phyloP scores from a whole-genome alignment of 2,329 filamentous ascomycete species.

The Aspergillus sergii region DNA sequence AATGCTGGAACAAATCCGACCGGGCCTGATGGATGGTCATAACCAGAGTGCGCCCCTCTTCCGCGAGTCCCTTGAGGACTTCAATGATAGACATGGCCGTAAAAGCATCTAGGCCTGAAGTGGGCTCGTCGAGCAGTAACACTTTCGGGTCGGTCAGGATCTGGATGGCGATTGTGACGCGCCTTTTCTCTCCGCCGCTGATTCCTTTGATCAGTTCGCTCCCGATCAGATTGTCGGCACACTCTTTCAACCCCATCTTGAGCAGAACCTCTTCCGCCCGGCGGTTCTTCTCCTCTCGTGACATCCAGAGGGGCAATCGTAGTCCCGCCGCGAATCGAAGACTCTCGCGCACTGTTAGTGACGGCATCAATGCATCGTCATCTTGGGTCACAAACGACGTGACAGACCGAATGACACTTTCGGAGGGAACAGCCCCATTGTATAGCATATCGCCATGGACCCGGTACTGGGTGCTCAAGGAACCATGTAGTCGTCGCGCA shows the following conservation, averaged over 20 bases:
- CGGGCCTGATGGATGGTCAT: slow-evolving; percentile 79
- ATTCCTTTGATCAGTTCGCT: slow-evolving; percentile 75
- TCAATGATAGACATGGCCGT: slow-evolving; percentile 77
- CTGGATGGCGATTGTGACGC: slow-evolving; percentile 77
- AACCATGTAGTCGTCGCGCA: slow-evolving; percentile 67
- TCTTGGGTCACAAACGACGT: slow-evolving; percentile 79
- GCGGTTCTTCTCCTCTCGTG: slow-evolving; percentile 64
- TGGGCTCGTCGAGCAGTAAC: slow-evolving; percentile 74
- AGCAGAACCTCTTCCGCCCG: slow-evolving; percentile 71
- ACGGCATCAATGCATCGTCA: slow-evolving; percentile 73
- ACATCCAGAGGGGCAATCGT: slow-evolving; percentile 71
- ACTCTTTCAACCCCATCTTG: slow-evolving; percentile 78
- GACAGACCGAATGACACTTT: slow-evolving; percentile 69
- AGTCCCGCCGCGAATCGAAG: slow-evolving; percentile 71
- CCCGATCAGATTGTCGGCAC: slow-evolving; percentile 73
- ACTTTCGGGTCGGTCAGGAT: slow-evolving; percentile 75
- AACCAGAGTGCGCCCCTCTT: slow-evolving; percentile 72
- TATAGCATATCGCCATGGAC: slow-evolving; percentile 67
- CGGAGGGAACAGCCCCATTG: slow-evolving; percentile 69
- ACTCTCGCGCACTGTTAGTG: slow-evolving; percentile 75
- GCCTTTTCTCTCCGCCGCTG: slow-evolving; percentile 75
- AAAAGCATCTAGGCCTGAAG: slow-evolving; percentile 75
- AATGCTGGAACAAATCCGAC: slow-evolving; percentile 71
- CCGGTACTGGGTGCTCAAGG: slow-evolving; percentile 63
- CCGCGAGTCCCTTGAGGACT: slow-evolving; percentile 69